phyloP scores from a whole-genome alignment of 2,329 filamentous ascomycete genomes.

The Fusarium stilboides region DNA sequence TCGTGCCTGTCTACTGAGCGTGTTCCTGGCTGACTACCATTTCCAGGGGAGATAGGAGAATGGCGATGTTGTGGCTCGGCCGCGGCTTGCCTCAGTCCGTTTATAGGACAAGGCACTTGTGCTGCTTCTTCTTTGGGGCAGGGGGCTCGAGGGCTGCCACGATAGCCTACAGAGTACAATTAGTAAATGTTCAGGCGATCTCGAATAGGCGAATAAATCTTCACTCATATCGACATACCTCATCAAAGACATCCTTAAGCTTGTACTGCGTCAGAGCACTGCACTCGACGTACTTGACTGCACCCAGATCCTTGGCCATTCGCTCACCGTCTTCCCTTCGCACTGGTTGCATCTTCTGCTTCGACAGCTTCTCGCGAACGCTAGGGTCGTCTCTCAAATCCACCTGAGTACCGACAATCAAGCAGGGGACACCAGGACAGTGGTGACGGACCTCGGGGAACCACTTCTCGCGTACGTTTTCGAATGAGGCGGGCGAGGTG shows the following conservation, averaged over 20 bases:
- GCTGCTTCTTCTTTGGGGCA: constrained; percentile 81
- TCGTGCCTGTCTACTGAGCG: constrained; percentile 29
- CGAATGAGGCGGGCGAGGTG: constrained; percentile 96
- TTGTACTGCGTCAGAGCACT: constrained; percentile 98
- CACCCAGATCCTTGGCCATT: constrained; percentile 97
- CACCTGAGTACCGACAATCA: constrained; percentile 97
- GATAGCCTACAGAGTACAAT: constrained; percentile 78
- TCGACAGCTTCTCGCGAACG: constrained; percentile 90
- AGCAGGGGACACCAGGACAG: constrained; percentile 96
- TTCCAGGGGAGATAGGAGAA: constrained; percentile 34
- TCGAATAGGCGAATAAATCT: neutral
- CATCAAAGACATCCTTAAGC: constrained; percentile 98
- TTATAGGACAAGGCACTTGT: constrained; percentile 80
- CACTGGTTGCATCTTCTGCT: constrained; percentile 97
- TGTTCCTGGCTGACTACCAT: constrained; percentile 30
- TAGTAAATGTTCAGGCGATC: constrained; percentile 20
- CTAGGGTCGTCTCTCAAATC: constrained; percentile 92
- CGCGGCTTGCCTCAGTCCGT: constrained; percentile 25
- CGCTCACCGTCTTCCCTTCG: constrained; percentile 92
- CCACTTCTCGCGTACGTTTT: constrained; percentile 99
- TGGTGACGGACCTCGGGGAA: constrained; percentile 99
- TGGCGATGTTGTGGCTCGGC: constrained; percentile 28
- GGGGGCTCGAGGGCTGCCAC: constrained; percentile 95
- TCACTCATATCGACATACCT: constrained; percentile 72
- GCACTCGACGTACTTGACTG: constrained; percentile 99